Base-by-base conservation (phyloP, 441 rosid genomes). In the Gossypium trilobum region DNA sequence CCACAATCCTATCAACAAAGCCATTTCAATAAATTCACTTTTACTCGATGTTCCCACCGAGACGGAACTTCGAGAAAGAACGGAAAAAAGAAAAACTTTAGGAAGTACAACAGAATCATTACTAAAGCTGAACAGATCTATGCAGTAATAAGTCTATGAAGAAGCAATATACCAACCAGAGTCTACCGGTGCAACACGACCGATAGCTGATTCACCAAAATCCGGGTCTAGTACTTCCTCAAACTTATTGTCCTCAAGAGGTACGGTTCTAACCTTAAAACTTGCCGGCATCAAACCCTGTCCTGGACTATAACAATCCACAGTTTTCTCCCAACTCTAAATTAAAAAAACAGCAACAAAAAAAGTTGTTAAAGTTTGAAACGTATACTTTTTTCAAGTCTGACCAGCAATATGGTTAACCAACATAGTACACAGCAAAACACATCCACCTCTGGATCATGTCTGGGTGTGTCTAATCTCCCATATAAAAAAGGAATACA, bases 141-240 rank as follows among this genome's bases (percentile, higher is more conserved):
- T 29, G 33, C 33, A 29, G 33, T 4, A 4, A 4, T 29, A 29
- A 5, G 33, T 29, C 33, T 29, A 67, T 0, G 61, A 60, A 68
- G 55, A 51, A 63, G 66, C 71, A 80, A 61, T 60, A 6, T 58
- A 83, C 89, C 68, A 51, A 93, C 97, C 98, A 74, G 98, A 93
- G 87, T 93, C 95, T 62, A 93, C 97, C 1, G 98, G 98, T n/a
- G 98, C 98, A 69, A 93, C 98, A 73, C 97, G 97, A 39, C 98
- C 98, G 70, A 93, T 93, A 52, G 98, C 98, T 70, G 96, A 86
- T 87, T 93, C 98, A 14, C 98, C 98, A 74, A 93, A 93, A 82
- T 93, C 98, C 5, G 98, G 98, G 83, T 91, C 97, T 7, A 93
- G 78, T 78, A 89, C 91, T 77, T 93, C 98, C 87, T 93, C 95